Evolutionary conservation across 305 asterid species (phyloP).

Genomic region (Petunia hybrid): DNA sequence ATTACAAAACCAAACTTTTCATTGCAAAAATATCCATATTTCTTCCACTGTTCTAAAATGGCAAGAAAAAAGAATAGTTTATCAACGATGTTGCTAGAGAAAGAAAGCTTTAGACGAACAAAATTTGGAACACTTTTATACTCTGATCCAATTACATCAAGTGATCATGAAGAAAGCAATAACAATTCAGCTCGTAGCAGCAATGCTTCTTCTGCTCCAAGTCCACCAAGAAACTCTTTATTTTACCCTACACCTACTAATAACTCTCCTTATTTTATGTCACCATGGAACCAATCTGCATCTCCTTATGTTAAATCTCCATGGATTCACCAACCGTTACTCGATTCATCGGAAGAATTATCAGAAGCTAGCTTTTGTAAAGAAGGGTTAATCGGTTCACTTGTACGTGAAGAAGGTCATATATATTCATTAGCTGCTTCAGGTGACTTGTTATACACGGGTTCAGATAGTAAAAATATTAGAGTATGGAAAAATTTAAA

Average conservation of each 20-base stretch:
- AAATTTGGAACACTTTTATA: constrained; percentile 53
- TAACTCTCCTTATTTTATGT: constrained; percentile 58
- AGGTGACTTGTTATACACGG: constrained; percentile 72
- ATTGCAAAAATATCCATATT: background rate
- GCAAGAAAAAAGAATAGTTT: constrained; percentile 38
- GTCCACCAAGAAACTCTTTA: constrained; percentile 34
- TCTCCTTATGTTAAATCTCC: constrained; percentile 76
- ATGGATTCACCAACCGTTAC: constrained; percentile 53
- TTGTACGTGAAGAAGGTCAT: constrained; percentile 77
- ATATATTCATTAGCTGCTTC: constrained; percentile 77
- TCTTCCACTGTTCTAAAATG: constrained; percentile 36
- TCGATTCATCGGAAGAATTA: constrained; percentile 31
- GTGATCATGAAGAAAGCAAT: constrained; percentile 26
- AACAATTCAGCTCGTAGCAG: constrained; percentile 47
- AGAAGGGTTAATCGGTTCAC: constrained; percentile 64
- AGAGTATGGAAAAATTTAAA: constrained; percentile 79
- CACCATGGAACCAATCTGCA: constrained; percentile 85
- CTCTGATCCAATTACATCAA: constrained; percentile 41
- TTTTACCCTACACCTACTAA: constrained; percentile 46
- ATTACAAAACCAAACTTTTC: background rate
- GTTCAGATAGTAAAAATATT: constrained; percentile 83
- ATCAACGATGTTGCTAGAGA: constrained; percentile 39
- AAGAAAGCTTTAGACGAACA: constrained; percentile 46
- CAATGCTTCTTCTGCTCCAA: constrained; percentile 43
- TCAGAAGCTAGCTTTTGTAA: background rate